Conservation (phyloP, 176 grass and related monocot species). For the Paspalum vaginatum region DNA sequence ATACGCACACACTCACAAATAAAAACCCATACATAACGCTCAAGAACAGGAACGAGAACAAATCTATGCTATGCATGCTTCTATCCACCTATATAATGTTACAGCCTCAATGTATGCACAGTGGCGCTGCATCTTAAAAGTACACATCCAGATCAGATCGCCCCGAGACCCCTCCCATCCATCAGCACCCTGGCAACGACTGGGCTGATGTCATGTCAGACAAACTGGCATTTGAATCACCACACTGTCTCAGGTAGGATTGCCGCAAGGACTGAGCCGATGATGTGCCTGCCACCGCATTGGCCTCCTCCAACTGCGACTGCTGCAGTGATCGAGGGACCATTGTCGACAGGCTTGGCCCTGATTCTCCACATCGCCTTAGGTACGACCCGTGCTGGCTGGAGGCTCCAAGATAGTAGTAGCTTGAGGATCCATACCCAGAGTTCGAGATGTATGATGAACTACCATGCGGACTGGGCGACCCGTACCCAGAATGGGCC, state of each 20-base stretch:
- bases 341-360: conserved; percentile 64
- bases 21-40: background rate
- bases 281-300: conserved; percentile 46
- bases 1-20: conserved; percentile 24
- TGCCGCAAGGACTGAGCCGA: conserved; percentile 66
- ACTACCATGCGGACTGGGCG: conserved; percentile 47
- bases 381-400: conserved; percentile 64
- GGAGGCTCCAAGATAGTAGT: conserved; percentile 64
- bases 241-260: conserved; percentile 71
- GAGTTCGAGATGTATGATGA: conserved; percentile 64
- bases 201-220: conserved; percentile 70
- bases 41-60: background rate
- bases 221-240: conserved; percentile 66
- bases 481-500: conserved; percentile 47
- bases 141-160: background rate
- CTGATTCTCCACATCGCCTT: conserved; percentile 54
- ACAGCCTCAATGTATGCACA: conserved; percentile 33
- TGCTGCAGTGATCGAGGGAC: conserved; percentile 42
- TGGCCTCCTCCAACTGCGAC: conserved; percentile 47
- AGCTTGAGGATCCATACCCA: conserved; percentile 57
- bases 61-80: conserved; percentile 9
- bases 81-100: conserved; percentile 23
- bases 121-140: no score
- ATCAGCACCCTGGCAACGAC: conserved; percentile 80
- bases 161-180: background rate